A percentile compares a stretch with the other conserved stretches of the same genome.
These are phyloP conservation scores for Paraphysoderma sedebokerense DNA, from an alignment of 371 early-diverging fungal genomes.

Conservation along the genomic window DNA sequence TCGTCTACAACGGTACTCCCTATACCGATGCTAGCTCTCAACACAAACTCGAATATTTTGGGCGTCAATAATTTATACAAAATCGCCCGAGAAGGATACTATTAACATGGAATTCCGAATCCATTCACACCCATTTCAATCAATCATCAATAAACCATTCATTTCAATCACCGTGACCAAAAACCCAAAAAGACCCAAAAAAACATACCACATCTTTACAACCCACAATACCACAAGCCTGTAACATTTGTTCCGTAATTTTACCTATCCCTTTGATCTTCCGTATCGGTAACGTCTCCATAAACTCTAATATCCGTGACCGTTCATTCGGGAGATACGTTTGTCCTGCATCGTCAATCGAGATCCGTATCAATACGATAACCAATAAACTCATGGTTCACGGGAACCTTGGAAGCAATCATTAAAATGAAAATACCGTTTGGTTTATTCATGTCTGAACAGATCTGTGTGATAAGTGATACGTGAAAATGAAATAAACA, in stretches of 20 bases:
- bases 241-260: constrained; percentile 1
- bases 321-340: not conserved
- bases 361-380: too few relatives aligned
- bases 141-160: too few relatives aligned
- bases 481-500: too few relatives aligned
- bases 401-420: too few relatives aligned
- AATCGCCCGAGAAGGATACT: too few relatives aligned
- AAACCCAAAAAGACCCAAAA: too few relatives aligned
- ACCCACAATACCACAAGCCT: not conserved
- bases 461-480: not conserved
- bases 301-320: not conserved
- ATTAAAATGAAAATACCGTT: too few relatives aligned
- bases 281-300: not conserved
- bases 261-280: constrained; percentile 1
- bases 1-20: constrained; percentile 5
- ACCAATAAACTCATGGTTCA: too few relatives aligned
- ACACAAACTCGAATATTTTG: constrained; percentile 4
- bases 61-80: constrained; percentile 7
- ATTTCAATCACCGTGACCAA: too few relatives aligned
- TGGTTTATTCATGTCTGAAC: constrained; percentile 2
- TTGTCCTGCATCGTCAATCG: too few relatives aligned
- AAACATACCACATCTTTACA: not conserved
- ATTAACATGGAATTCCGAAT: too few relatives aligned
- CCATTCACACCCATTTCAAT: too few relatives aligned
- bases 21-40: constrained; percentile 5